Percentiles rank a stretch among this genome's conserved stretches.
These are phyloP conservation scores for Heterobasidion annosum DNA, from an alignment of 1,284 basidiomycete species.

Conservation along the genomic window DNA sequence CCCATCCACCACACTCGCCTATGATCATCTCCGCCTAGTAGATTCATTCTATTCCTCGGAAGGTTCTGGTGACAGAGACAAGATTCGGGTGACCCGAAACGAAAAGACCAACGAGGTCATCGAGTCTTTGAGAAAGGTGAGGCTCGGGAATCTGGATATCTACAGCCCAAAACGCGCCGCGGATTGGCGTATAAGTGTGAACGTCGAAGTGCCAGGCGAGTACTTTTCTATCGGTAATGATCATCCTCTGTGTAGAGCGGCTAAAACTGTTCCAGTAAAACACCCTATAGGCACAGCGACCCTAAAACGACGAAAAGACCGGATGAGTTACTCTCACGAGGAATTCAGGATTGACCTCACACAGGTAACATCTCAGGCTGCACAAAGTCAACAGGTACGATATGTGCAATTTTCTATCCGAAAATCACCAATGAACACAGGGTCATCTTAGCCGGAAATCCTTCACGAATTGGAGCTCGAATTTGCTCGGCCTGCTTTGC, in stretches of 20 bases:
- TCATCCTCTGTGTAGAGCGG: conserved; percentile 9
- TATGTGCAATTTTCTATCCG: conserved; percentile 6
- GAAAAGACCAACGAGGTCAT: conserved; percentile 61
- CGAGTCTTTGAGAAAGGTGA: conserved; percentile 69
- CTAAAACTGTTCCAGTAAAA: conserved; percentile 28
- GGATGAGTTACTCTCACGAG: conserved; percentile 90
- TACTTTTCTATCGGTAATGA: conserved; percentile 2
- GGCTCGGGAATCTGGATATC: conserved; percentile 85
- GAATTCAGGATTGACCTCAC: conserved; percentile 91
- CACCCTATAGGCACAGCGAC: conserved; percentile 53
- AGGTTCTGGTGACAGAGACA: conserved; percentile 39
- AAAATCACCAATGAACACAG: conserved; percentile 3
- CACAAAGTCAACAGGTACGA: conserved; percentile 40
- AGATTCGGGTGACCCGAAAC: conserved; percentile 81
- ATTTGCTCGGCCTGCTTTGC: conserved; percentile 50
- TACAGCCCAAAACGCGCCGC: conserved; percentile 75
- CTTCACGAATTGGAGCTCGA: conserved; percentile 70
- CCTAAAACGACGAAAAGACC: conserved; percentile 74
- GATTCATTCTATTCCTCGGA: conserved; percentile 75
- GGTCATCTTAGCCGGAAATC: conserved; percentile 37
- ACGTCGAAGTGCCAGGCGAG: conserved; percentile 69
- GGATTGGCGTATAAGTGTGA: conserved; percentile 92
- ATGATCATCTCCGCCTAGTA: conserved; percentile 71
- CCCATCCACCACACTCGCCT: conserved; percentile 54
- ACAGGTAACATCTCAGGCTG: conserved; percentile 61